phyloP scores from a whole-genome alignment of 1,284 basidiomycete species.

The Pisolithus thermaeus region DNA sequence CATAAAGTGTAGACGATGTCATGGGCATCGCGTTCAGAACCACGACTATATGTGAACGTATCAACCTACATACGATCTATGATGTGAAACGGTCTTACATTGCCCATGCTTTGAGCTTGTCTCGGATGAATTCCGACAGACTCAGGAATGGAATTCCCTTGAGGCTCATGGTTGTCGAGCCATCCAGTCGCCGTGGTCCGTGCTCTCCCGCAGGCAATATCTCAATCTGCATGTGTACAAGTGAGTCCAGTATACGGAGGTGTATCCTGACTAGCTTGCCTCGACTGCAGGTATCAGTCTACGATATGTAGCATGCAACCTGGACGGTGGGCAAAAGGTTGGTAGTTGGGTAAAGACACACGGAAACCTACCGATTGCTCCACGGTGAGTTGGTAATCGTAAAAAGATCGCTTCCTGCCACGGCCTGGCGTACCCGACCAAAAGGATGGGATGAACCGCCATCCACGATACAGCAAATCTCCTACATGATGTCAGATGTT shows the following conservation, averaged over 20 bases:
- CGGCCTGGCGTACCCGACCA: slow-evolving; percentile 48
- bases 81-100: slow-evolving; percentile 43
- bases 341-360: slow-evolving; percentile 8
- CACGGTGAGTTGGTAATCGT: slow-evolving; percentile 44
- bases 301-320: slow-evolving; percentile 53
- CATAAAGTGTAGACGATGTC: slow-evolving; percentile 64
- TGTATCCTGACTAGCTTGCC: slow-evolving; percentile 20
- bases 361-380: slow-evolving; percentile 44
- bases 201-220: slow-evolving; percentile 74
- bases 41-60: slow-evolving; percentile 40
- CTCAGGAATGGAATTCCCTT: slow-evolving; percentile 69
- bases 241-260: slow-evolving; percentile 18
- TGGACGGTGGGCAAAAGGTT: slow-evolving; percentile 23
- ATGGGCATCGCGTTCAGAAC: slow-evolving; percentile 60
- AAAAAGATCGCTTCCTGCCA: slow-evolving; percentile 38
- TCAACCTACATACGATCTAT: slow-evolving; percentile 4
- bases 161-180: slow-evolving; percentile 55
- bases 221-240: slow-evolving; percentile 52
- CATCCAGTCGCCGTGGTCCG: slow-evolving; percentile 67
- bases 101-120: slow-evolving; percentile 71
- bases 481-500: slow-evolving; percentile 29
- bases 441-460: slow-evolving; percentile 47
- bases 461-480: slow-evolving; percentile 54
- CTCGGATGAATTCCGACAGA: slow-evolving; percentile 72
- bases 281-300: slow-evolving; percentile 40